Conservation (phyloP, 176 grass and related monocot species). For the Pharus latifolius region DNA sequence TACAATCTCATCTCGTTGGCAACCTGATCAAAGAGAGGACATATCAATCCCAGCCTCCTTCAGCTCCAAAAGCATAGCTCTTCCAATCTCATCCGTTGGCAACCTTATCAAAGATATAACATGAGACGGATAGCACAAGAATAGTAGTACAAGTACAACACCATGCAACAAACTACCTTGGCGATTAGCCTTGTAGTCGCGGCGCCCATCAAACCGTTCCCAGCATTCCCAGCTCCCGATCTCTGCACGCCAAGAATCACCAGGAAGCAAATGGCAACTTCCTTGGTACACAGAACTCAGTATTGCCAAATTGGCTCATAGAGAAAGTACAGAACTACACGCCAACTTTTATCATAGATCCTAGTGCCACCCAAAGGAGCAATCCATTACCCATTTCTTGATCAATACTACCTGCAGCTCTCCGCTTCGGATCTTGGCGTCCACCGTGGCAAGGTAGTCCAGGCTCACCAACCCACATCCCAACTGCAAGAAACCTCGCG, state of each 20-base stretch:
- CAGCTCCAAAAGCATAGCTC: background rate
- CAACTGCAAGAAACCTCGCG: background rate
- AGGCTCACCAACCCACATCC: background rate
- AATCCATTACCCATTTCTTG: background rate
- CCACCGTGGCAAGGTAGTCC: background rate
- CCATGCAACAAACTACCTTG: background rate
- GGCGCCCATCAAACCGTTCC: background rate
- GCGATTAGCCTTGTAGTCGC: background rate
- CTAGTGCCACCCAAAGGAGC: too few species aligned
- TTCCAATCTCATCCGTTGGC: background rate
- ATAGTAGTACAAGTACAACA: background rate
- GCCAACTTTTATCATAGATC: too few species aligned
- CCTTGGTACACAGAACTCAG: too few species aligned
- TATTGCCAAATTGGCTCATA: background rate
- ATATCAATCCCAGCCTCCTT: background rate
- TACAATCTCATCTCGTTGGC: too few species aligned
- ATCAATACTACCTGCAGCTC: background rate
- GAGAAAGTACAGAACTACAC: too few species aligned
- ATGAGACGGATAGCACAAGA: background rate
- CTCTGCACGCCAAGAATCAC: too few species aligned
- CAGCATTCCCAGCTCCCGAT: background rate
- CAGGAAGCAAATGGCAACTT: too few species aligned
- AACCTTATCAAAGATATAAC: background rate
- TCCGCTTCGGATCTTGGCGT: background rate
- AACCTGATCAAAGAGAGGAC: too few species aligned